phyloP scores from a whole-genome alignment of 352 stramenopile genomes.

The Pythium biforme region DNA sequence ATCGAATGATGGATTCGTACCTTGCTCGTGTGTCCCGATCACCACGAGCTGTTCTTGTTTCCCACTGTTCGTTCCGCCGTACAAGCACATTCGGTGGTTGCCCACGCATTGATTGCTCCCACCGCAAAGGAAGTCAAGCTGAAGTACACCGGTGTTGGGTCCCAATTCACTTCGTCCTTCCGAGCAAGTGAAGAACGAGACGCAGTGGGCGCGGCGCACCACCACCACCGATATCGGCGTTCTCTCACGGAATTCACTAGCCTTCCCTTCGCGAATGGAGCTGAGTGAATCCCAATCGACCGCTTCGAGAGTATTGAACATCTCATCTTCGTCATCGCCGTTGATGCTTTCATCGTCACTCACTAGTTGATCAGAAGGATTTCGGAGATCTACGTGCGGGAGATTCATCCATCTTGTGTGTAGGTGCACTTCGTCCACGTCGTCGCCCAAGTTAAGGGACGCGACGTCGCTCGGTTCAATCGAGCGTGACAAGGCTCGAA shows the following conservation, averaged over 20 bases:
- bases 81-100: conserved; percentile 34
- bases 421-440: conserved; percentile 42
- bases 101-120: background rate
- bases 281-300: conserved; percentile 57
- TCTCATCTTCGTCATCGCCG: conserved; percentile 31
- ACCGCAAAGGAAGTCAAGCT: conserved; percentile 14
- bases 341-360: conserved; percentile 14
- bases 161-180: background rate
- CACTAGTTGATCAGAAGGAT: background rate
- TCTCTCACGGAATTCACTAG: background rate
- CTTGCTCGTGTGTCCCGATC: conserved; percentile 10
- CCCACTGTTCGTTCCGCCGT: conserved; percentile 28
- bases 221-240: conserved; percentile 1
- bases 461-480: background rate
- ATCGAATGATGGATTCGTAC: conserved; percentile 6
- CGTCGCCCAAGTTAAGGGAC: conserved; percentile 18
- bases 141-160: background rate
- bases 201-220: background rate
- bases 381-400: background rate
- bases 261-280: conserved; percentile 11
- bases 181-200: conserved; percentile 7
- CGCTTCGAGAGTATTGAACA: conserved; percentile 39
- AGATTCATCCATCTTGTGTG: conserved; percentile 27
- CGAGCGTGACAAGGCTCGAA: conserved; percentile 17
- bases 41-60: conserved; percentile 40